A percentile compares a stretch with the other conserved stretches of the same genome.
phyloP scores from a whole-genome alignment of 1,284 basidiomycete genomes.

The Microbotryum intermedium region DNA sequence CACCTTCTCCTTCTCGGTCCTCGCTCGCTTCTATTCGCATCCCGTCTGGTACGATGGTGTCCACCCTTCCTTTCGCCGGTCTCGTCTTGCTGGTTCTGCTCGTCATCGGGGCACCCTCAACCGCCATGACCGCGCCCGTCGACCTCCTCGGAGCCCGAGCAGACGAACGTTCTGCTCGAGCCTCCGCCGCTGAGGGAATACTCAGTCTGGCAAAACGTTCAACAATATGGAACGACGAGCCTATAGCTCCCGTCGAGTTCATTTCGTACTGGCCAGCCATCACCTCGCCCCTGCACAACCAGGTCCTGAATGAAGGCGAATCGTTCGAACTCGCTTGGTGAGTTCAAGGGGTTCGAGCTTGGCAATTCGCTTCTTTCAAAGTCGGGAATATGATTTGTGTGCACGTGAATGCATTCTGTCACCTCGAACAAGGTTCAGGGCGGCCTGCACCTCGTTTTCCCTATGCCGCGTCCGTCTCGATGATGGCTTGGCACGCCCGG shows the following conservation, averaged over 20 bases:
- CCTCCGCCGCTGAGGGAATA: too few species aligned
- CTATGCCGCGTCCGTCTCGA: not conserved
- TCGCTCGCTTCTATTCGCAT: too few species aligned
- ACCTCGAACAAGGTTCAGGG: not conserved
- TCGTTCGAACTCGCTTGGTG: not conserved
- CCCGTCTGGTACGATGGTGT: too few species aligned
- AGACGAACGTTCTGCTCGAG: too few species aligned
- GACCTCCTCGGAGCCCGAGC: not conserved
- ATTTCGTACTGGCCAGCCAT: slow-evolving; percentile 1
- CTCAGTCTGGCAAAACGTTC: not conserved
- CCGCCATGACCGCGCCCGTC: not conserved
- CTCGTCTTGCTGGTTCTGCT: not conserved
- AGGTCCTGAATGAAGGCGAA: not conserved
- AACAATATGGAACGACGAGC: not conserved
- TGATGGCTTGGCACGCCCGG: not conserved
- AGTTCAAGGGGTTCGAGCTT: not conserved
- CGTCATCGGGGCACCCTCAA: not conserved
- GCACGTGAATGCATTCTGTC: not conserved
- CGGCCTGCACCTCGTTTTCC: not conserved
- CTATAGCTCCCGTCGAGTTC: not conserved
- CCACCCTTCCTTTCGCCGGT: too few species aligned
- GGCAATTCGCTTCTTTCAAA: not conserved
- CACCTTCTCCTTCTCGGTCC: too few species aligned
- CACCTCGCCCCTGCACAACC: not conserved
- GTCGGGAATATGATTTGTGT: too few species aligned